These are phyloP conservation scores for Candida berthetii DNA, from an alignment of 805 yeast genomes.

Conservation along the genomic window DNA sequence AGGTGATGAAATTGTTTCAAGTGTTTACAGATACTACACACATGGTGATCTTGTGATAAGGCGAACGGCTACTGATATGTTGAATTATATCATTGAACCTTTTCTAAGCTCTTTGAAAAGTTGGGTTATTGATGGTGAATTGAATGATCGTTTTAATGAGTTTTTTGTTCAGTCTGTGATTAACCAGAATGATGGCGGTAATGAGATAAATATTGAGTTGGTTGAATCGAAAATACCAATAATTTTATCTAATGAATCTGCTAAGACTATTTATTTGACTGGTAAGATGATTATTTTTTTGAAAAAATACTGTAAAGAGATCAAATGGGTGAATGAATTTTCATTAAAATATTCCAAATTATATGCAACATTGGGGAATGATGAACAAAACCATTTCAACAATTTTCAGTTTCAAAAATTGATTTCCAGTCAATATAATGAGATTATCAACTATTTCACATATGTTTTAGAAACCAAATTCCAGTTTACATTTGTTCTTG, in stretches of 20 bases:
- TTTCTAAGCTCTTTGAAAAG: slow-evolving; percentile 51
- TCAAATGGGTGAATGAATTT: slow-evolving; percentile 52
- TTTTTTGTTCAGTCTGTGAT: slow-evolving; percentile 39
- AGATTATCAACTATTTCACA: slow-evolving; percentile 47
- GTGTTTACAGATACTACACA: slow-evolving; percentile 40
- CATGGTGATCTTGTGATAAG: slow-evolving; percentile 61
- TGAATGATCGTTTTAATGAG: slow-evolving; percentile 40
- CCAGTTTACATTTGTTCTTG: slow-evolving; percentile 46
- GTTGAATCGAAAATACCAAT: slow-evolving; percentile 34
- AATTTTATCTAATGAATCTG: slow-evolving; percentile 33
- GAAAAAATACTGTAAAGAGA: slow-evolving; percentile 58
- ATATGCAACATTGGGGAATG: slow-evolving; percentile 5
- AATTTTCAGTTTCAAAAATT: slow-evolving; percentile 23
- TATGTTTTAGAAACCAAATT: slow-evolving; percentile 41
- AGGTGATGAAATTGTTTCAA: slow-evolving; percentile 50
- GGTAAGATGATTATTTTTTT: slow-evolving; percentile 72
- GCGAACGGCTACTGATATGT: slow-evolving; percentile 35
- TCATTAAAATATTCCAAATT: slow-evolving; percentile 21
- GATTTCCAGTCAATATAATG: slow-evolving; percentile 39
- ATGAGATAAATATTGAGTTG: slow-evolving; percentile 22
- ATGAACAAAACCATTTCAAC: slow-evolving; percentile 2
- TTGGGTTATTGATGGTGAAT: slow-evolving; percentile 69
- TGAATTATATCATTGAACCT: slow-evolving; percentile 43
- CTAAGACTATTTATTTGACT: slow-evolving; percentile 48
- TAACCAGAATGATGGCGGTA: slow-evolving; percentile 18